Conservation (phyloP, 202 grass and related monocot species). For the Zizania palustris region DNA sequence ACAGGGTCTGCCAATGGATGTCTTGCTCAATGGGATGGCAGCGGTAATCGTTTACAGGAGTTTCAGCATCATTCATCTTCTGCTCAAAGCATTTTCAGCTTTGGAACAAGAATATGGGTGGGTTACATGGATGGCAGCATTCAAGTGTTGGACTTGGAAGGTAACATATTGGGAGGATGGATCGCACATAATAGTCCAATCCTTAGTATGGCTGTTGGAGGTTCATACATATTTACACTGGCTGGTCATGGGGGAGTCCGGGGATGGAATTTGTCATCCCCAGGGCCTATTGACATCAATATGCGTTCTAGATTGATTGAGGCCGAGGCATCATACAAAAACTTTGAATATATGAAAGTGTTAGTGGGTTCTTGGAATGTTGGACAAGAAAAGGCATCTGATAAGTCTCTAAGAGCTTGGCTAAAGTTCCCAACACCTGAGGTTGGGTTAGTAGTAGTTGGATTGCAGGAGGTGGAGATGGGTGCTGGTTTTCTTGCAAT, state of each 20-base stretch:
- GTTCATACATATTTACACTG: conserved; percentile 82
- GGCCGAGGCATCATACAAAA: conserved; percentile 62
- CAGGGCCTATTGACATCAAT: conserved; percentile 70
- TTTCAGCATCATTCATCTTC: conserved; percentile 74
- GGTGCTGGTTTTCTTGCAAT: conserved; percentile 98
- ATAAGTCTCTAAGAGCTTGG: conserved; percentile 72
- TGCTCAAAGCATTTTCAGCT: conserved; percentile 66
- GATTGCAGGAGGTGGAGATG: conserved; percentile 98
- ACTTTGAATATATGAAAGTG: conserved; percentile 66
- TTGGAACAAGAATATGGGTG: conserved; percentile 84
- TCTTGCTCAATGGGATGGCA: conserved; percentile 73
- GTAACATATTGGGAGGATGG: conserved; percentile 82
- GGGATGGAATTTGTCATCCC: conserved; percentile 86
- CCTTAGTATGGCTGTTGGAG: conserved; percentile 68
- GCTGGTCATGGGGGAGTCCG: conserved; percentile 82
- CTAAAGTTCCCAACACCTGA: conserved; percentile 62
- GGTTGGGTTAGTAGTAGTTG: conserved; percentile 77
- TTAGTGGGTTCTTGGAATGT: conserved; percentile 95
- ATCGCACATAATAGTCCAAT: conserved; percentile 75
- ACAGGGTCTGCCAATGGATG: conserved; percentile 85
- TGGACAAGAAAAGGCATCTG: conserved; percentile 85
- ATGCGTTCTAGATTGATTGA: conserved; percentile 57
- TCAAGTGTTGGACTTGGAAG: conserved; percentile 74
- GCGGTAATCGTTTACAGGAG: conserved; percentile 74
- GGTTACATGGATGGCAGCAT: conserved; percentile 79